Conservation (phyloP, 306 rosid genomes). For the Cucumis cinereus region DNA sequence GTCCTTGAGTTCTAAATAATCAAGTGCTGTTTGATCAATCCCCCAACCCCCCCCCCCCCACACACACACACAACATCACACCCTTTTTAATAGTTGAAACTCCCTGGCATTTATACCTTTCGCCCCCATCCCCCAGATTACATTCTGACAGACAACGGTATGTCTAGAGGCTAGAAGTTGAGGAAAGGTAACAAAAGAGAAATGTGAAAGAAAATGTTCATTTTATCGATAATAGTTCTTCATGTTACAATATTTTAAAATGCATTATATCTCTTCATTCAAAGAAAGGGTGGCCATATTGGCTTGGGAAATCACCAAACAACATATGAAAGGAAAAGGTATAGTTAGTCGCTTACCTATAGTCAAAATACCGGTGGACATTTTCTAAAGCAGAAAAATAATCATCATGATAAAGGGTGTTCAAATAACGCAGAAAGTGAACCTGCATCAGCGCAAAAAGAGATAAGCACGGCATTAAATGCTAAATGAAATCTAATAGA, state of each 20-base stretch:
- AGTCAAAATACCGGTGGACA: conserved; percentile 88
- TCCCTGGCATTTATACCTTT: not conserved
- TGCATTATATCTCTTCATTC: not conserved
- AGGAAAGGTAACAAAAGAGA: not conserved
- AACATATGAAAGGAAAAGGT: not conserved
- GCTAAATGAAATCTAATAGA: not conserved
- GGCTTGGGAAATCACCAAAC: not conserved
- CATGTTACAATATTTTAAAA: not conserved
- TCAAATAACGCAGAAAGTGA: conserved; percentile 78
- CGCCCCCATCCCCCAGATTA: not conserved
- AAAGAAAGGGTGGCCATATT: not conserved
- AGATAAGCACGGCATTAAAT: not conserved
- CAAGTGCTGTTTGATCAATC: not conserved
- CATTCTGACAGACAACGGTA: not conserved
- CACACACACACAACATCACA: not conserved
- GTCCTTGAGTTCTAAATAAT: too few relatives aligned
- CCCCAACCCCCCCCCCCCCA: too few relatives aligned
- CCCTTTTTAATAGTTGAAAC: not conserved
- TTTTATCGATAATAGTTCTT: not conserved
- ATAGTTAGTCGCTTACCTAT: conserved; percentile 40
- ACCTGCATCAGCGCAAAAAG: conserved; percentile 40
- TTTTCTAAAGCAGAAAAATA: conserved; percentile 75
- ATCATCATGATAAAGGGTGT: conserved; percentile 72
- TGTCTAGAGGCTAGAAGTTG: not conserved
- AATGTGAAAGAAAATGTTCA: conserved; percentile 1